Conservation (phyloP, 306 rosid genomes). For the Prunus mira region DNA sequence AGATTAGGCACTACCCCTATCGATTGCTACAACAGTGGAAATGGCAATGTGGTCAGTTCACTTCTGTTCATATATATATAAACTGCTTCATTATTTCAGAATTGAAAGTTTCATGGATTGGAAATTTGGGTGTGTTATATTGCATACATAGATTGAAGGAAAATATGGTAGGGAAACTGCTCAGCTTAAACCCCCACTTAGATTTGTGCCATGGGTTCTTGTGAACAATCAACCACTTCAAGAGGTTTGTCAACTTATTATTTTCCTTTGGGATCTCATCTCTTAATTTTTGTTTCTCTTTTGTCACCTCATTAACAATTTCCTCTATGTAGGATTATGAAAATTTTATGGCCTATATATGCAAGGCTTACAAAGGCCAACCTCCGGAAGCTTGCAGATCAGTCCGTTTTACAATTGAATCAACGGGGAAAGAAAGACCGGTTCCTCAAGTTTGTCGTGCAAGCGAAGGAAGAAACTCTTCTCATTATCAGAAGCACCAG, state of each 20-base stretch:
- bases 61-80: neutral
- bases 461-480: conserved; percentile 27
- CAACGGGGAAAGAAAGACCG: conserved; percentile 17
- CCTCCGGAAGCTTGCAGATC: conserved; percentile 53
- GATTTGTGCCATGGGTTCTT: conserved; percentile 87
- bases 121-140: neutral
- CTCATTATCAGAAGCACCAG: conserved; percentile 12
- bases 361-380: conserved; percentile 55
- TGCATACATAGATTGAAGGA: conserved; percentile 52
- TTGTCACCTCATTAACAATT: neutral
- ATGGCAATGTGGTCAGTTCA: conserved; percentile 54
- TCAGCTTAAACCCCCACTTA: conserved; percentile 58
- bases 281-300: neutral
- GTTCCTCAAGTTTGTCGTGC: conserved; percentile 38
- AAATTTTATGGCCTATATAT: conserved; percentile 55
- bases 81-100: neutral
- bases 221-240: conserved; percentile 64
- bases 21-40: conserved; percentile 68
- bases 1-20: conserved; percentile 49
- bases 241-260: conserved; percentile 46
- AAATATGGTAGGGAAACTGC: conserved; percentile 58
- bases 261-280: neutral
- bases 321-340: conserved; percentile 47
- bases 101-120: neutral
- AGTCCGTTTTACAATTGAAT: conserved; percentile 21